Percentiles rank a stretch among this genome's conserved stretches.
These are phyloP conservation scores for Suhomyces sp. DNA, from an alignment of 805 yeast species.

Conservation along the genomic window DNA sequence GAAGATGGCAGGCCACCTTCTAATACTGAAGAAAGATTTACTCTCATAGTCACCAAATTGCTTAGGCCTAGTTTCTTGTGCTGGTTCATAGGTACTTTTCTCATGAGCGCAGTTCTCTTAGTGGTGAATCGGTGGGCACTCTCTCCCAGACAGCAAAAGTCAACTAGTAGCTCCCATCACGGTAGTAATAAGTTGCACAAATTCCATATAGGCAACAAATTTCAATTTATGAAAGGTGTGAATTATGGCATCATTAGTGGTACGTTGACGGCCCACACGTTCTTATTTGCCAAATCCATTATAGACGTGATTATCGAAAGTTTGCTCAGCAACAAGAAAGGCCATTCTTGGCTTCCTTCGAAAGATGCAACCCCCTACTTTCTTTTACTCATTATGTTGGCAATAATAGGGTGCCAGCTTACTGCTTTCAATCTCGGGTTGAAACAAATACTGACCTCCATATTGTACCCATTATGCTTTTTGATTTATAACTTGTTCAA, in stretches of 20 bases:
- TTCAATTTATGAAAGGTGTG: constrained; percentile 51
- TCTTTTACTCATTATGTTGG: constrained; percentile 53
- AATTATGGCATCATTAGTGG: constrained; percentile 72
- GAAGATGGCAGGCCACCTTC: constrained; percentile 17
- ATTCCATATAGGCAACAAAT: constrained; percentile 16
- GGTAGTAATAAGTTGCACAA: constrained; percentile 5
- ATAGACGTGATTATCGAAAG: constrained; percentile 63
- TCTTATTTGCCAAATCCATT: constrained; percentile 79
- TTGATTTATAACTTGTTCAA: constrained; percentile 76
- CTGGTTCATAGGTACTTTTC: constrained; percentile 52
- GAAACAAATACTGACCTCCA: constrained; percentile 66
- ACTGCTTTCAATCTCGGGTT: constrained; percentile 74
- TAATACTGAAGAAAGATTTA: constrained; percentile 33
- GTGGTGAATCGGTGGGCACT: constrained; percentile 18
- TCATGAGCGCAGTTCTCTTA: constrained; percentile 25
- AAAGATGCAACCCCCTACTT: constrained; percentile 34
- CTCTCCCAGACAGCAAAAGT: constrained; percentile 4
- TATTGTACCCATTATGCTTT: constrained; percentile 81
- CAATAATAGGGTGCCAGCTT: constrained; percentile 69
- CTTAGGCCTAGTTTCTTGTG: constrained; percentile 46
- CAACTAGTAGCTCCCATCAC: background rate
- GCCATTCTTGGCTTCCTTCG: constrained; percentile 14
- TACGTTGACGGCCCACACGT: constrained; percentile 78
- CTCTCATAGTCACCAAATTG: constrained; percentile 37
- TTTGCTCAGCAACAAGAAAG: constrained; percentile 33